phyloP scores from a whole-genome alignment of 2,329 filamentous ascomycete species.

The Hypoxylon sp. region DNA sequence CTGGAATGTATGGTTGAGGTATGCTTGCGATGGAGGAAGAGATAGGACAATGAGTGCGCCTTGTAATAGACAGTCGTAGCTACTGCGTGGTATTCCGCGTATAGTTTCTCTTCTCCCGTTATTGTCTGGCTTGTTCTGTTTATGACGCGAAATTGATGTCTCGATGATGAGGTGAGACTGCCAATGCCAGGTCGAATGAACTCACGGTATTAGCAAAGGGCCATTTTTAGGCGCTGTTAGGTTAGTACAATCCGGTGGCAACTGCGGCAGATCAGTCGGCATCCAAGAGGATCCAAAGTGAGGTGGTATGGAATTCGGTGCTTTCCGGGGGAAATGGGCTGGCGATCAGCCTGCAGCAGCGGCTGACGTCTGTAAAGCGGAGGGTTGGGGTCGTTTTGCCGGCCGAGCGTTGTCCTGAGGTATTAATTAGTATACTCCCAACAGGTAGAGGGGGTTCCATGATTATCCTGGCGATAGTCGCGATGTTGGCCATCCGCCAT shows the following conservation, averaged over 20 bases:
- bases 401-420: constrained; percentile 49
- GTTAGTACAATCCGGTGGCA: constrained; percentile 23
- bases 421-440: constrained; percentile 45
- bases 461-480: constrained; percentile 42
- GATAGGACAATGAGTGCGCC: constrained; percentile 7
- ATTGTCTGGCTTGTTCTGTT: constrained; percentile 15
- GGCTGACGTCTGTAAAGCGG: constrained; percentile 43
- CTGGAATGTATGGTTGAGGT: neutral
- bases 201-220: constrained; percentile 25
- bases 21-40: neutral
- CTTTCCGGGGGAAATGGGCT: neutral
- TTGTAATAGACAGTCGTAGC: constrained; percentile 7
- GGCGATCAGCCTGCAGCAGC: constrained; percentile 49
- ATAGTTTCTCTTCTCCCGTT: constrained; percentile 6
- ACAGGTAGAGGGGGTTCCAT: constrained; percentile 22
- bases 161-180: neutral
- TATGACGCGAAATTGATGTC: constrained; percentile 2
- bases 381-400: constrained; percentile 53
- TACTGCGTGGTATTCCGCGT: constrained; percentile 16
- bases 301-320: neutral
- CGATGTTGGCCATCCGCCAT: constrained; percentile 44
- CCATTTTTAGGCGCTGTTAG: constrained; percentile 24
- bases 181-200: constrained; percentile 11
- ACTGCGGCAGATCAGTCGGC: constrained; percentile 38
- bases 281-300: constrained; percentile 13